phyloP scores from a whole-genome alignment of 371 early-diverging fungal genomes.

The Rhizopus delemar region DNA sequence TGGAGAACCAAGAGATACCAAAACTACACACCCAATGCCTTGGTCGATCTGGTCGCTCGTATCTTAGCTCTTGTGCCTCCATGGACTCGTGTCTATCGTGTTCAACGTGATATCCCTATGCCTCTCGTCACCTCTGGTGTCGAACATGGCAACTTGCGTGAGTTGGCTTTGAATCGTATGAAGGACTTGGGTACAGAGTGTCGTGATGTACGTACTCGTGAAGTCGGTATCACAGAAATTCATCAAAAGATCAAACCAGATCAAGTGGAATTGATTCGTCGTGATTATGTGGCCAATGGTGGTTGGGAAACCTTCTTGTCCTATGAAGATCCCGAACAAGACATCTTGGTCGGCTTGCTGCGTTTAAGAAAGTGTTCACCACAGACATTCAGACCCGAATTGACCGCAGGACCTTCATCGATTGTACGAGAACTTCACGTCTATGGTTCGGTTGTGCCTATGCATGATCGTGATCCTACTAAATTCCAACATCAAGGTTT shows the following conservation, averaged over 20 bases:
- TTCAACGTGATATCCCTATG: constrained; percentile 99
- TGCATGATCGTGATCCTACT: constrained; percentile 94
- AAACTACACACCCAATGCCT: constrained; percentile 98
- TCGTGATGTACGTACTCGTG: constrained; percentile 99
- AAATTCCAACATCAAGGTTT: constrained; percentile 99
- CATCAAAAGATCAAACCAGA: constrained; percentile 95
- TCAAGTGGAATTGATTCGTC: constrained; percentile 95
- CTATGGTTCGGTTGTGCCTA: constrained; percentile 98
- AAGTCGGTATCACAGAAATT: constrained; percentile 99
- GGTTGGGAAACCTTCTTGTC: constrained; percentile 99
- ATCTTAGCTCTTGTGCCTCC: constrained; percentile 99
- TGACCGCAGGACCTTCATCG: constrained; percentile 81
- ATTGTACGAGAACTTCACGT: constrained; percentile 99
- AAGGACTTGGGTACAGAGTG: constrained; percentile 97
- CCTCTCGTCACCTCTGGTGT: constrained; percentile 99
- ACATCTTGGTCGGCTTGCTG: constrained; percentile 97
- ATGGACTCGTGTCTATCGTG: constrained; percentile 99
- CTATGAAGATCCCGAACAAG: constrained; percentile 98
- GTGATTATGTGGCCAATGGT: constrained; percentile 99
- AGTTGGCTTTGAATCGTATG: constrained; percentile 97
- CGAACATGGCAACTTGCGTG: constrained; percentile 99
- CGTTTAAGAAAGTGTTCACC: constrained; percentile 96
- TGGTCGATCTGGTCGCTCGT: constrained; percentile 97
- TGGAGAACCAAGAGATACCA: constrained; percentile 99
- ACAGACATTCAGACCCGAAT: constrained; percentile 92